These are phyloP conservation scores for Claviceps quebecensis DNA, from an alignment of 2,329 filamentous ascomycete species.

Conservation along the genomic window DNA sequence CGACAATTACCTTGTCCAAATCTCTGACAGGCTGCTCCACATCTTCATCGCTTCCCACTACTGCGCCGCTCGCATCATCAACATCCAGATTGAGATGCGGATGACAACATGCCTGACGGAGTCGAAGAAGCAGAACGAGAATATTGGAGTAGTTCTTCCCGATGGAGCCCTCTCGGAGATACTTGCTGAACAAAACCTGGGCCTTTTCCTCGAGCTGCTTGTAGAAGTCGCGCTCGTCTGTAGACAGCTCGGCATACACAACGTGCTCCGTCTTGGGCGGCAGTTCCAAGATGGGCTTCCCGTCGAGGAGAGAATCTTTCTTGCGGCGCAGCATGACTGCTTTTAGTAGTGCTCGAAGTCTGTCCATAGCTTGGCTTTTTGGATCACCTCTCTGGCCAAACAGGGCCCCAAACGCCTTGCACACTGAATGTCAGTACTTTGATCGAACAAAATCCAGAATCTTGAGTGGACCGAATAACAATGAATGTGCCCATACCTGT, in stretches of 20 bases:
- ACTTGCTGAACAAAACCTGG: constrained; percentile 61
- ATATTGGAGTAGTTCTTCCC: constrained; percentile 62
- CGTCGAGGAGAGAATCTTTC: constrained; percentile 67
- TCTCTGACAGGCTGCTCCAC: constrained; percentile 48
- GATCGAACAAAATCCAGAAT: background rate
- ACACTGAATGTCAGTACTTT: constrained; percentile 5
- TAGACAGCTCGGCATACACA: constrained; percentile 56
- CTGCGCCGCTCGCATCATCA: constrained; percentile 20
- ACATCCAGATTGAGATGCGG: constrained; percentile 19
- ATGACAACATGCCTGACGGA: constrained; percentile 55
- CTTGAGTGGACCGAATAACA: background rate
- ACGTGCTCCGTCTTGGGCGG: constrained; percentile 65
- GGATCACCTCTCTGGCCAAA: constrained; percentile 31
- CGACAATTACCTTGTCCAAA: constrained; percentile 45
- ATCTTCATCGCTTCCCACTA: constrained; percentile 23
- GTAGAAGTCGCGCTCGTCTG: constrained; percentile 67
- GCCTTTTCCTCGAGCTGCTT: constrained; percentile 56
- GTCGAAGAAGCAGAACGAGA: constrained; percentile 64
- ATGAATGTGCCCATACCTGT: constrained; percentile 21
- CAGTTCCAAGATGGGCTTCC: constrained; percentile 64
- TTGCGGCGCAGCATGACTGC: constrained; percentile 71
- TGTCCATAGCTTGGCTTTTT: constrained; percentile 49
- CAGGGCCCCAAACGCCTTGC: constrained; percentile 25
- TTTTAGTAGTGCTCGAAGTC: constrained; percentile 62
- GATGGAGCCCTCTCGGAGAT: constrained; percentile 54